These are phyloP conservation scores for Aspergillus cejpii DNA, from an alignment of 2,329 filamentous ascomycete species.

Conservation along the genomic window DNA sequence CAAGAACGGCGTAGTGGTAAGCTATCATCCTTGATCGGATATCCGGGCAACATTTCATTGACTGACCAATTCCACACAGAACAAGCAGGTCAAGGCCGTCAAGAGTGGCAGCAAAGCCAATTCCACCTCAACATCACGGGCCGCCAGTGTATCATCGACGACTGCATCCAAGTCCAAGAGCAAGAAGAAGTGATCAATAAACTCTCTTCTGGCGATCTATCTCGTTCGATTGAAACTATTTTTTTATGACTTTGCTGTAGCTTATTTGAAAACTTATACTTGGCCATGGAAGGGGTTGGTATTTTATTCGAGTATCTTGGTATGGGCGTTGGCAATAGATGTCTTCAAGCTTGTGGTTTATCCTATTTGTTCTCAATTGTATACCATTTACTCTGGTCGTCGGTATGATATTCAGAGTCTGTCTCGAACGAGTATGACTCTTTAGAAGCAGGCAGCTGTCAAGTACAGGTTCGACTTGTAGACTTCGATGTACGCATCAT, in stretches of 20 bases:
- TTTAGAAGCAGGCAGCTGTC: too few relatives aligned
- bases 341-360: constrained; percentile 8
- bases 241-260: constrained; percentile 12
- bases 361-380: not conserved
- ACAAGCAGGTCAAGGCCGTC: constrained; percentile 85
- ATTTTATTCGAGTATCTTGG: constrained; percentile 13
- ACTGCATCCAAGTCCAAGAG: constrained; percentile 47
- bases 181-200: constrained; percentile 44
- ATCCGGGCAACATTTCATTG: not conserved
- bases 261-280: constrained; percentile 11
- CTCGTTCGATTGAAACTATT: not conserved
- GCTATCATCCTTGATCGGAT: constrained; percentile 25
- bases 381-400: not conserved
- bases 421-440: too few relatives aligned
- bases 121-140: constrained; percentile 71
- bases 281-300: constrained; percentile 10
- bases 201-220: constrained; percentile 1
- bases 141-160: constrained; percentile 78
- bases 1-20: constrained; percentile 81
- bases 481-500: too few relatives aligned
- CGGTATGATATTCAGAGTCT: too few relatives aligned
- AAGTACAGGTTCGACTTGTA: too few relatives aligned
- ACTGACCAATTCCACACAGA: constrained; percentile 49
- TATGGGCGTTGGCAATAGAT: constrained; percentile 21
- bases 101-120: constrained; percentile 69